Evolutionary conservation across 192 early-diverging fungal species (phyloP).

Genomic region (Coemansia sp.): DNA sequence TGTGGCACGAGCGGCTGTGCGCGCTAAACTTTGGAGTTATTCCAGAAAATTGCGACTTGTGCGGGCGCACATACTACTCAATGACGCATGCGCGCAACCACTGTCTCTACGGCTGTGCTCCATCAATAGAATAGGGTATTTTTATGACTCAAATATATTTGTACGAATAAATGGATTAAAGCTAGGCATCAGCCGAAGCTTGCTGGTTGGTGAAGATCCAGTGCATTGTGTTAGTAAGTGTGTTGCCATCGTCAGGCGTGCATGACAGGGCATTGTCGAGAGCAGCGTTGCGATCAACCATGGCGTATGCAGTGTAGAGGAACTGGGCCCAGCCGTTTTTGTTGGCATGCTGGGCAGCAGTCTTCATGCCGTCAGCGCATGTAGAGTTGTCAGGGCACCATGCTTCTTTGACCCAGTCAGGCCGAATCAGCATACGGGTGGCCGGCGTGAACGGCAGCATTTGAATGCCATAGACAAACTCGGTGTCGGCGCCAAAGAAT

Average conservation of each 20-base stretch:
- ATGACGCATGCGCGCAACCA: conserved; percentile 42
- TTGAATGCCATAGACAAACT: conserved; percentile 60
- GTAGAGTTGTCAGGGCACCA: conserved; percentile 33
- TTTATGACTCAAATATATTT: not conserved
- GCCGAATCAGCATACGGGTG: conserved; percentile 29
- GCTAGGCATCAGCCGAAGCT: not conserved
- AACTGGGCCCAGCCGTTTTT: conserved; percentile 48
- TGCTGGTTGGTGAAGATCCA: conserved; percentile 54
- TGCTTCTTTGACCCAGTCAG: conserved; percentile 52
- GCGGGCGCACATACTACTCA: conserved; percentile 20
- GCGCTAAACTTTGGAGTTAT: conserved; percentile 9
- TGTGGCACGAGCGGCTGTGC: conserved; percentile 47
- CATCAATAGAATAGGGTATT: not conserved
- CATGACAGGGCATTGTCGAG: conserved; percentile 22
- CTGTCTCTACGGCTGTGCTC: conserved; percentile 41
- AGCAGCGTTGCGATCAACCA: conserved; percentile 48
- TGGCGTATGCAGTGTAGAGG: conserved; percentile 50
- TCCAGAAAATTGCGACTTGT: conserved; percentile 24
- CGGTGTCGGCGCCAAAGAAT: conserved; percentile 52
- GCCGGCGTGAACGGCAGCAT: conserved; percentile 59
- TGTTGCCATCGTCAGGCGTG: conserved; percentile 57
- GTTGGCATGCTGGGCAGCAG: conserved; percentile 31
- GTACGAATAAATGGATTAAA: not conserved
- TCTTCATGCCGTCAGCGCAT: conserved; percentile 43
- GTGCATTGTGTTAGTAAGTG: conserved; percentile 54